A percentile compares a stretch with the other conserved stretches of the same genome.
Conservation (phyloP, 2,329 filamentous ascomycete species). For the Pseudogymnoascus sp. region DNA sequence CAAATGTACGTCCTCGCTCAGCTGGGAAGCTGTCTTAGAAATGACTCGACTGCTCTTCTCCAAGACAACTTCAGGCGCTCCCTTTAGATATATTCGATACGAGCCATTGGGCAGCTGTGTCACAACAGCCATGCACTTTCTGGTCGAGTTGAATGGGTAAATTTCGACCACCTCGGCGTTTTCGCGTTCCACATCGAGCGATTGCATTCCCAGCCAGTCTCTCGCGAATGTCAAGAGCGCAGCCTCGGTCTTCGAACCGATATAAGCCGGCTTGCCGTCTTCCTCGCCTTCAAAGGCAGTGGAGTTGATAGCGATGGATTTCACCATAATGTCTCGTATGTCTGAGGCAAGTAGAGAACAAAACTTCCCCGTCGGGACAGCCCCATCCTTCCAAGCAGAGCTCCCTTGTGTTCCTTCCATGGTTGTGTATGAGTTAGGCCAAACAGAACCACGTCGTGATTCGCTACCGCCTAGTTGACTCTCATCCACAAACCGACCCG, state of each 20-base stretch:
- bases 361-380: not conserved
- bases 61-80: constrained; percentile 56
- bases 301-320: constrained; percentile 57
- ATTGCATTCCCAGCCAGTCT: constrained; percentile 53
- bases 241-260: constrained; percentile 67
- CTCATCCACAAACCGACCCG: not conserved
- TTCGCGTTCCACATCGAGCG: constrained; percentile 48
- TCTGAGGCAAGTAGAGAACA: not conserved
- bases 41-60: constrained; percentile 37
- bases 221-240: constrained; percentile 59
- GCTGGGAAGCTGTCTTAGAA: constrained; percentile 36
- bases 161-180: constrained; percentile 48
- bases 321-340: constrained; percentile 35
- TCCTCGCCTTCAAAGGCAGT: constrained; percentile 56
- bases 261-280: constrained; percentile 46
- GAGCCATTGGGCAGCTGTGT: constrained; percentile 34
- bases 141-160: constrained; percentile 24
- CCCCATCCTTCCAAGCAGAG: not conserved
- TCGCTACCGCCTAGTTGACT: not conserved
- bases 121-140: constrained; percentile 60
- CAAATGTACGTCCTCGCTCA: constrained; percentile 34
- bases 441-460: not conserved
- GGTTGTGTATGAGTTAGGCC: not conserved
- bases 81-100: constrained; percentile 49
- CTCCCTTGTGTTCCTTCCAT: not conserved